Evolutionary conservation across 2,329 filamentous ascomycete genomes (phyloP).

Genomic region (Paecilomyces dactylethromorphus): DNA sequence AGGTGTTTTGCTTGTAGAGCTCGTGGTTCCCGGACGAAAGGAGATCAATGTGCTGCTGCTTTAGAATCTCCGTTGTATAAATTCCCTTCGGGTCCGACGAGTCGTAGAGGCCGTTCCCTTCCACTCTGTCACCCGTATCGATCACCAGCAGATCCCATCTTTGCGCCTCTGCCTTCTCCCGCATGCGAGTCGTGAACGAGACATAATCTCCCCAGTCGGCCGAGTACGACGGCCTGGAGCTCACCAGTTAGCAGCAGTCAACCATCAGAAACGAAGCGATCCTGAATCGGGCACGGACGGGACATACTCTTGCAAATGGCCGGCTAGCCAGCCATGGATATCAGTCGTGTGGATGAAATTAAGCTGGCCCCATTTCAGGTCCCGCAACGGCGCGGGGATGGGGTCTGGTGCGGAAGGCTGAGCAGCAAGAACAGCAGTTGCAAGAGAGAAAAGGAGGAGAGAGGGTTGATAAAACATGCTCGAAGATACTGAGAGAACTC

Average conservation of each 20-base stretch:
- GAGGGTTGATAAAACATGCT: conserved; percentile 8
- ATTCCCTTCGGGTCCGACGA: conserved; percentile 78
- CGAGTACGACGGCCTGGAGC: conserved; percentile 70
- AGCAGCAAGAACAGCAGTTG: conserved; percentile 38
- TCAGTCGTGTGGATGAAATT: conserved; percentile 98
- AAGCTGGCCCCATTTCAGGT: conserved; percentile 84
- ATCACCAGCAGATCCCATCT: conserved; percentile 85
- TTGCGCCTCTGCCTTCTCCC: conserved; percentile 65
- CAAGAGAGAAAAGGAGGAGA: conserved; percentile 13
- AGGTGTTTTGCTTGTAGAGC: conserved; percentile 74
- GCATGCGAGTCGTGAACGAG: conserved; percentile 82
- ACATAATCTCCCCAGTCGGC: conserved; percentile 98
- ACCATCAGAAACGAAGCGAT: conserved; percentile 11
- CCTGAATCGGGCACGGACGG: background rate
- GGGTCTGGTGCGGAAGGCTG: conserved; percentile 79
- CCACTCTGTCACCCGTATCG: conserved; percentile 88
- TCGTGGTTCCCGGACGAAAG: conserved; percentile 92
- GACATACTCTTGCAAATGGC: conserved; percentile 79
- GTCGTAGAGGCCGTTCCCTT: conserved; percentile 93
- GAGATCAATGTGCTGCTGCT: conserved; percentile 74
- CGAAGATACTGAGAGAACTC: background rate
- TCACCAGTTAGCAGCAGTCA: conserved; percentile 6
- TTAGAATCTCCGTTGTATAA: conserved; percentile 83
- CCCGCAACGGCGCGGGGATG: conserved; percentile 71
- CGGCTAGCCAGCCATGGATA: conserved; percentile 91